These are phyloP conservation scores for Hanseniaspora opuntiae DNA, from an alignment of 805 yeast genomes.

Conservation along the genomic window DNA sequence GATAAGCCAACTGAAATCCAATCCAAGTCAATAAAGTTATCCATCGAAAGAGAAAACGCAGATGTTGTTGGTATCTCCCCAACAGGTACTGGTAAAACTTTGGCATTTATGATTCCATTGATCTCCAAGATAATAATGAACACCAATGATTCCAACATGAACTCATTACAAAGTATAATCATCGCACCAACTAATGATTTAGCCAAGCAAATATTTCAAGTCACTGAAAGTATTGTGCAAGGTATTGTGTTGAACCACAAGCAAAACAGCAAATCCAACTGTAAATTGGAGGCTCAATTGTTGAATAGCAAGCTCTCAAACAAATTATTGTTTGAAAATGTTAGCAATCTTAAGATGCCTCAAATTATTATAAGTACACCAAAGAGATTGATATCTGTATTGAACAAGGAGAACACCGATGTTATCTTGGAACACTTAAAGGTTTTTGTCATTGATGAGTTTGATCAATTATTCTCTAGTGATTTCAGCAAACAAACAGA, in stretches of 20 bases:
- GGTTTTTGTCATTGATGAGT: constrained; percentile 81
- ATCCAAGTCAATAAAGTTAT: constrained; percentile 71
- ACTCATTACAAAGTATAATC: constrained; percentile 58
- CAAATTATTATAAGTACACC: constrained; percentile 85
- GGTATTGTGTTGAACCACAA: constrained; percentile 18
- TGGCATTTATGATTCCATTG: constrained; percentile 77
- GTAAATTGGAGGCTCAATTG: constrained; percentile 1
- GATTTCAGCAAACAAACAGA: constrained; percentile 87
- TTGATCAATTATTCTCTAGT: constrained; percentile 80
- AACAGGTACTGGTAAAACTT: constrained; percentile 94
- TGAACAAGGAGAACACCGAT: constrained; percentile 41
- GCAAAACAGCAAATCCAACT: neutral
- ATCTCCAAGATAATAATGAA: constrained; percentile 37
- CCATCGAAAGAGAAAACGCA: constrained; percentile 51
- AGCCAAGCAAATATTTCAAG: constrained; percentile 70
- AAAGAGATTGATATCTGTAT: constrained; percentile 65
- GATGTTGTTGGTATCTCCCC: constrained; percentile 81
- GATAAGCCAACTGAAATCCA: constrained; percentile 87
- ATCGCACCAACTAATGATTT: constrained; percentile 92
- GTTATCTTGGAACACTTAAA: constrained; percentile 49
- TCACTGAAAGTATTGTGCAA: constrained; percentile 43
- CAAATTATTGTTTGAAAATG: constrained; percentile 33
- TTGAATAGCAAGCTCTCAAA: constrained; percentile 33
- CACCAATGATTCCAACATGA: constrained; percentile 15
- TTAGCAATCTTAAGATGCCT: constrained; percentile 39